These are phyloP conservation scores for Candida awuae DNA, from an alignment of 805 yeast species.

Conservation along the genomic window DNA sequence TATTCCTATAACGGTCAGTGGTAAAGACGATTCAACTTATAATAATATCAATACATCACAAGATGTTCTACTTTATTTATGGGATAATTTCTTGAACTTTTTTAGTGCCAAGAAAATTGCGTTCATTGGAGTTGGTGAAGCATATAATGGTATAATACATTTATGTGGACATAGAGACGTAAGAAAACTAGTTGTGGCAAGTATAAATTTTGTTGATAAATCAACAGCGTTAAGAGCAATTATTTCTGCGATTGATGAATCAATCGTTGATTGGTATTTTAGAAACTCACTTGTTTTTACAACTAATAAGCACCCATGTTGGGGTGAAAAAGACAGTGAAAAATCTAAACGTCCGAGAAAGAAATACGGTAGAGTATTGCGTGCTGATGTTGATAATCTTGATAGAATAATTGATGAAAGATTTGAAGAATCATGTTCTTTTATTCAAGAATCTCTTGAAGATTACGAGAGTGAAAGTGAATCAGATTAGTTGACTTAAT, in stretches of 20 bases:
- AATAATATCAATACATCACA: conserved; percentile 64
- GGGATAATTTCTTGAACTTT: conserved; percentile 86
- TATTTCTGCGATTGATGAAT: conserved; percentile 83
- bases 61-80: conserved; percentile 66
- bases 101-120: conserved; percentile 65
- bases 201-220: conserved; percentile 61
- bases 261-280: conserved; percentile 86
- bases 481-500: conserved; percentile 9
- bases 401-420: conserved; percentile 72
- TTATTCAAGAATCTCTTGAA: conserved; percentile 70
- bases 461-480: conserved; percentile 44
- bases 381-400: conserved; percentile 64
- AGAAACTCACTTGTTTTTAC: conserved; percentile 79
- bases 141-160: conserved; percentile 81
- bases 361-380: conserved; percentile 83
- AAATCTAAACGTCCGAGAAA: conserved; percentile 67
- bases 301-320: conserved; percentile 64
- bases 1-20: conserved; percentile 52
- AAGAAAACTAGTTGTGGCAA: conserved; percentile 55
- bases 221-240: conserved; percentile 64
- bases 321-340: conserved; percentile 43
- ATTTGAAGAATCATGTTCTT: conserved; percentile 80
- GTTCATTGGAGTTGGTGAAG: conserved; percentile 83
- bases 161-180: conserved; percentile 76
- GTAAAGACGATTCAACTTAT: conserved; percentile 42